Conservation (phyloP, 371 early-diverging fungal species). For the Choanephora cucurbitarum region DNA sequence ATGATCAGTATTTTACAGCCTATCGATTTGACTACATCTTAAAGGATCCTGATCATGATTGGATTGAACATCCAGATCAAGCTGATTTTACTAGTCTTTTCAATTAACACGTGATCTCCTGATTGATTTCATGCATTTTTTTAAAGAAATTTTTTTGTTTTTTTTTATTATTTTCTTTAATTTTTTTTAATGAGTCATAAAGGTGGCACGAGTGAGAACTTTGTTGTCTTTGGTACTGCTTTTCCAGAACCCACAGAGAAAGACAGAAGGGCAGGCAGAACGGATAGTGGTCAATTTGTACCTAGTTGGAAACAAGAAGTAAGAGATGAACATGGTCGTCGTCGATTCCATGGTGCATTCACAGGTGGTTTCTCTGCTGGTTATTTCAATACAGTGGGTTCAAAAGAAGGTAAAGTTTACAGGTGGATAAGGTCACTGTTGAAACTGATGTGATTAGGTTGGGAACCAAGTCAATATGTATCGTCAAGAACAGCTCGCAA, state of each 20-base stretch:
- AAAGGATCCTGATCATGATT: no score
- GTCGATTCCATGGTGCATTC: constrained; percentile 93
- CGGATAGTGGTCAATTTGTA: constrained; percentile 51
- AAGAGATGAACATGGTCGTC: constrained; percentile 81
- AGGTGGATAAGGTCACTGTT: no score
- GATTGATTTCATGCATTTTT: no score
- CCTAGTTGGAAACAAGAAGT: constrained; percentile 63
- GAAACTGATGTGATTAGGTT: constrained; percentile 52
- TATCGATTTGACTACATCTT: no score
- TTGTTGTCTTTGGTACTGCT: constrained; percentile 50
- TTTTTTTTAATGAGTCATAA: no score
- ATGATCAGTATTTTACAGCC: no score
- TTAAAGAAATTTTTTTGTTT: no score
- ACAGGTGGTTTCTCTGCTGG: constrained; percentile 95
- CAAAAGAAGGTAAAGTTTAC: constrained; percentile 79
- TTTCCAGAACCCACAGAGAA: constrained; percentile 53
- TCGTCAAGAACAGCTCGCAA: constrained; percentile 60
- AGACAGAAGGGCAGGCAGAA: constrained; percentile 39
- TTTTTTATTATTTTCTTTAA: no score
- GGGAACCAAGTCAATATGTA: constrained; percentile 73
- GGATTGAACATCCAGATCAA: no score
- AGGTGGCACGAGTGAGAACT: constrained; percentile 30
- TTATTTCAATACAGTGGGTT: constrained; percentile 93
- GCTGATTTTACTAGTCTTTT: no score
- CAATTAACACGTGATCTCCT: no score